Evolutionary conservation across 1,284 basidiomycete species (phyloP), one percentile per base, ranked within the genome.

Genomic region (Rhodofomes roseus): DNA sequence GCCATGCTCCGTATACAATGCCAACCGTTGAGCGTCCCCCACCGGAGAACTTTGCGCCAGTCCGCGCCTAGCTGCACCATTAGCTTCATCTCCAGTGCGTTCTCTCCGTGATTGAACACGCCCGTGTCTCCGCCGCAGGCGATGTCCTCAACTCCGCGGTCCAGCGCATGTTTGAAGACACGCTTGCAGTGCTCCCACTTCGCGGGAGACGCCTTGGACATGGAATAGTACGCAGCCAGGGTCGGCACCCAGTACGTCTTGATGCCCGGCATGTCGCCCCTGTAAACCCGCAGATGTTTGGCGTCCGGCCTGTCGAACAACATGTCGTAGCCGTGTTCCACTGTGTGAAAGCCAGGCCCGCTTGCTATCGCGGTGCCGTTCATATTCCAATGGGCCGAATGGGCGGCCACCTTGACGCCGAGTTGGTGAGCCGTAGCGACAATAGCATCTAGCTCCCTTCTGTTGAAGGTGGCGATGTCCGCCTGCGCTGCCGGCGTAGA

Each of bases 121-220:
- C 84, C 85, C 1, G 85, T 87, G 68, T 88, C 85, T 3, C 85
- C 85, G 5, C 85, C 85, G 66, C 81, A 83, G 6, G 83, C 84
- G 58, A 87, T 77, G 29, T 77, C 77, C 23, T 79, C 75, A 60
- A 80, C 68, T 1, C 75, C 77, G 2, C 69, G 64, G 34, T 71
- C 69, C 9, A 87, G 66, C 7, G 80, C 84, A 2, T 68, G 69
- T 55, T 70, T 66, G 73, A 89, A 87, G 11, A 76, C 75, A 9
- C 62, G 63, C 34, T 70, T 64, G 1, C 73, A 74, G 39, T 65
- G 23, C 54, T 75, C 72, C 84, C 83, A 86, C 12, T 48, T 29
- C 46, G 37, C 68, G 70, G 40, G 65, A 67, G 14, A 62, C 55
- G 16, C 60, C 56, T 63, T 57, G 25, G 62, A 60, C 48, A 36